A percentile compares a stretch with the other conserved stretches of the same genome.
Evolutionary conservation across 2,329 filamentous ascomycete genomes (phyloP).

Genomic region (Amauroascus verrucosus): DNA sequence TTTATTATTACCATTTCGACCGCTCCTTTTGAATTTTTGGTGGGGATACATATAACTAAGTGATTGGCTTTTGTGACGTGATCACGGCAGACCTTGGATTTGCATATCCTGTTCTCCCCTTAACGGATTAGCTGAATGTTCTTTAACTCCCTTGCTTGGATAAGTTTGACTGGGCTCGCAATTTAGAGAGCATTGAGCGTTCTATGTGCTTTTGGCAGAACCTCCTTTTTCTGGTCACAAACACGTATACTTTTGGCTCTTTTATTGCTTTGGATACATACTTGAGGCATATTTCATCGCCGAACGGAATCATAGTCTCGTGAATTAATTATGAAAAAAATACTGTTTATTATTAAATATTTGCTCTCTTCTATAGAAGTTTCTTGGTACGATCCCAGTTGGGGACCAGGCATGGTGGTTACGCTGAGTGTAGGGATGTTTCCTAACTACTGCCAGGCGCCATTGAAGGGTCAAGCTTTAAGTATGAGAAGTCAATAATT

Average conservation of each 20-base stretch:
- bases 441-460: too few relatives aligned
- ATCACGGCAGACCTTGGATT: not conserved
- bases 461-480: too few relatives aligned
- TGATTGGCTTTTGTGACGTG: not conserved
- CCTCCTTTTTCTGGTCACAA: not conserved
- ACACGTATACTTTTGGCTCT: not conserved
- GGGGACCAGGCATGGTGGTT: too few relatives aligned
- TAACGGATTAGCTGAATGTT: not conserved
- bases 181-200: slow-evolving; percentile 3
- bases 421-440: too few relatives aligned
- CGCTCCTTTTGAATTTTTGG: not conserved
- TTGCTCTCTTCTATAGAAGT: too few relatives aligned
- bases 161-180: not conserved
- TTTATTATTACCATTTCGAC: not conserved
- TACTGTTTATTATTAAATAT: not conserved
- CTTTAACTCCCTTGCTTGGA: not conserved
- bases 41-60: not conserved
- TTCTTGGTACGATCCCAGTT: too few relatives aligned
- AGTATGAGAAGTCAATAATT: too few relatives aligned
- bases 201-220: not conserved
- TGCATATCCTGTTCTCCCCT: not conserved
- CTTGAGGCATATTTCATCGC: slow-evolving; percentile 3
- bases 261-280: not conserved
- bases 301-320: not conserved
- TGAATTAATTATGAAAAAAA: not conserved